Evolutionary conservation across 1,284 basidiomycete genomes (phyloP), one percentile per base, ranked within the genome.

Genomic region (Rhodofomes roseus): DNA sequence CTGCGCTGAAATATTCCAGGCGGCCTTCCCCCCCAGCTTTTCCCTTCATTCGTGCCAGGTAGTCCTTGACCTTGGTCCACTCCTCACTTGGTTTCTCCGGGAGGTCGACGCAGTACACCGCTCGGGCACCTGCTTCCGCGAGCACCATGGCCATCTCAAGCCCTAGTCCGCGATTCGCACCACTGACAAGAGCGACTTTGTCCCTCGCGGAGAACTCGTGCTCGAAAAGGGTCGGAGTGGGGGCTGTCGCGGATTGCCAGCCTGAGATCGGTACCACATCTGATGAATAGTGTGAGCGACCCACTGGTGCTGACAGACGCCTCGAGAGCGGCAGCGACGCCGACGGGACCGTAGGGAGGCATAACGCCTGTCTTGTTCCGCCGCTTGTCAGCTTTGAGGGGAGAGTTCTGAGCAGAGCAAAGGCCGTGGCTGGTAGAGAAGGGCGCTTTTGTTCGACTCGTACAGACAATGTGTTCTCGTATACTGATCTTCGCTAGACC

Each of bases 71-170:
- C 57, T 77, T 77, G 48, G 73, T 66, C 83, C 90, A 95, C 68
- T 91, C 89, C 2, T 81, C 79, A 4, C 84, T 84, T 0, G 93
- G 88, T 54, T 76, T 73, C 54, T 76, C 67, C 4, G 89, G 83
- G 5, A 93, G 75, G 72, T 95, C 93, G 37, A 93, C 73, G 67
- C 89, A 92, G 71, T 92, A 90, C 0, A 95, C 84, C 1, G 76
- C 84, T 18, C 87, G 79, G 3, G 91, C 90, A 54, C 91, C 92
- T 3, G 86, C 85, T 74, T 95, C 92, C 43, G 85, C 81, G 40
- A 92, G 76, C 4, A 87, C 84, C 59, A 92, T 78, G 31, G 90
- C 90, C 83, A 92, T 89, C 74, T 92, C 90, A 43, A 95, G 81
- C 3, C 93, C 92, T 11, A 95, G 81, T 1, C 92, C 92, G 53